Evolutionary conservation across 441 rosid genomes (phyloP), one percentile per base, ranked within the genome.

Genomic region (Viola pubescens): DNA sequence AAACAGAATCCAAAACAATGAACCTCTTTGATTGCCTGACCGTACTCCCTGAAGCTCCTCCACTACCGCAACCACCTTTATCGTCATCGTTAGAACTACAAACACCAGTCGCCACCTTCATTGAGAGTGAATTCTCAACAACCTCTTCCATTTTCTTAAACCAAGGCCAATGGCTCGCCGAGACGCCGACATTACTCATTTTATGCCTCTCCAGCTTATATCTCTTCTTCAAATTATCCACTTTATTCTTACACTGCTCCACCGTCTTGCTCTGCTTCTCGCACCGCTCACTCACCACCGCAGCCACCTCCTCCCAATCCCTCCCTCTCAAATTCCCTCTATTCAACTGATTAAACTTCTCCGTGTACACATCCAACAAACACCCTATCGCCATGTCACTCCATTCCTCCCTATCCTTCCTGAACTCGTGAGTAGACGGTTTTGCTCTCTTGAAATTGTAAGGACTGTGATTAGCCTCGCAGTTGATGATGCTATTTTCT

Each of bases 391-490:
- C 91, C 50, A 87, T 77, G 46, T 92, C 97, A 67, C 90, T 86
- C 98, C 98, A 92, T 75, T 92, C 96, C 69, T 92, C 98, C 38
- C 97, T 67, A 42, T 89, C 96, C 76, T 92, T 92, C 69, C 92
- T 66, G 46, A 19, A 19, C 26, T 19, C 26, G 26, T 19, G 26
- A 19, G 1, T 19, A 19, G 26, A 1, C 26, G 76, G 61, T 66
- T 72, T 79, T 54, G 81, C 70, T 51, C 72, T 72, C 62, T 85
- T 85, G 40, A 66, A 82, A 42, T 62, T 68, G 50, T 65, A 19
- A 19, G 26, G 26, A 19, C 26, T 64, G 55, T 71, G 74, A n/a
- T 70, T 76, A 43, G 58, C 70, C 6, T 40, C 55, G 11, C 54
- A 55, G 26, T 56, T 60, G 16, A 47, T 60, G 54, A 34, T 48